Evolutionary conservation across 345 rosid species (phyloP).

Genomic region (Acer saccharum): DNA sequence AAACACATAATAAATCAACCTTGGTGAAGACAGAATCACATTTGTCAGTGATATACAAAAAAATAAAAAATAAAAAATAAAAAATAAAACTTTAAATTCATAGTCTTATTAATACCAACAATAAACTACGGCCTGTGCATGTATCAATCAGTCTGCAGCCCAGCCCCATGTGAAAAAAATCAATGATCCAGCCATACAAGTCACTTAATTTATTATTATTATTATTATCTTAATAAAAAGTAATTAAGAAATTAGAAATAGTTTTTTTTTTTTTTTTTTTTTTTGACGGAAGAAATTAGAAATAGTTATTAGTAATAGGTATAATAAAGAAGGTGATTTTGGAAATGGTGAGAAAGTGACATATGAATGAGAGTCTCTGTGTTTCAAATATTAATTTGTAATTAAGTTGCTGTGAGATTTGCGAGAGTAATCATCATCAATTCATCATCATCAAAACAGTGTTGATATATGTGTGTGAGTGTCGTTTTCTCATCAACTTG

Average conservation of each 20-base stretch:
- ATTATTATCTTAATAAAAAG: background rate
- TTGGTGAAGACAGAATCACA: background rate
- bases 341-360: constrained; percentile 1
- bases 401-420: background rate
- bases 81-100: background rate
- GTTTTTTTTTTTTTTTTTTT: too few species aligned
- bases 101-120: background rate
- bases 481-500: background rate
- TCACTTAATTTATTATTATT: background rate
- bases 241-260: background rate
- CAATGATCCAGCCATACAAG: too few species aligned
- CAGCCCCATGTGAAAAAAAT: too few species aligned
- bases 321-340: background rate
- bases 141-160: too few species aligned
- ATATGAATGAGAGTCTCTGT: background rate
- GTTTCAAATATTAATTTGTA: background rate
- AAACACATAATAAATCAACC: background rate
- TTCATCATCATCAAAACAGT: background rate
- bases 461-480: background rate
- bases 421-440: background rate
- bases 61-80: too few species aligned
- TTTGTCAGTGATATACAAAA: too few species aligned
- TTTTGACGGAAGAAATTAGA: too few species aligned
- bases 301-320: background rate
- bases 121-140: background rate